These are phyloP conservation scores for Entelexis paramagnoliae DNA, from an alignment of 1,139 yeast genomes.

Conservation along the genomic window DNA sequence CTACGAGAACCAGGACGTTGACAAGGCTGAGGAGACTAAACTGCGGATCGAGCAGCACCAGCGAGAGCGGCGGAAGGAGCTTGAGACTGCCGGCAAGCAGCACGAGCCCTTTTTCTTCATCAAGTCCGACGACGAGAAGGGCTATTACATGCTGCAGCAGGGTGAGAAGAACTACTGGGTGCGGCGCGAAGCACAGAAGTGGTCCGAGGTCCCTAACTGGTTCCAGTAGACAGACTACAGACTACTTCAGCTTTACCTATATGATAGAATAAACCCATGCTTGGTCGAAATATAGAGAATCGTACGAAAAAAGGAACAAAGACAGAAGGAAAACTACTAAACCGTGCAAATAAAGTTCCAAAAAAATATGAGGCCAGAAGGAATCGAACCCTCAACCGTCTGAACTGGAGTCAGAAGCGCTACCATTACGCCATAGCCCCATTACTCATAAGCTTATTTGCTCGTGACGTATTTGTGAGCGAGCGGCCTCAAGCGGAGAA, in stretches of 20 bases:
- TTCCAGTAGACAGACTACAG: conserved; percentile 8
- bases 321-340: too few relatives aligned
- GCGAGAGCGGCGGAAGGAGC: conserved; percentile 58
- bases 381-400: conserved; percentile 25
- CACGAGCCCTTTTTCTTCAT: conserved; percentile 59
- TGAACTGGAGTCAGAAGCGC: conserved; percentile 25
- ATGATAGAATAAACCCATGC: not conserved
- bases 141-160: conserved; percentile 49
- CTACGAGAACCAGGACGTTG: conserved; percentile 59
- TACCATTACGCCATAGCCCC: conserved; percentile 25
- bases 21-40: conserved; percentile 60
- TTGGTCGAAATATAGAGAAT: too few relatives aligned
- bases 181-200: conserved; percentile 36
- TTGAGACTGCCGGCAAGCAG: conserved; percentile 38
- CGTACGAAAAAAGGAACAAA: not conserved
- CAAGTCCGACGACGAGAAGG: conserved; percentile 27
- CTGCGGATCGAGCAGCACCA: conserved; percentile 65
- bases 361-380: conserved; percentile 22
- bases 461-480: not conserved
- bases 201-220: conserved; percentile 30
- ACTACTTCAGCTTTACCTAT: not conserved
- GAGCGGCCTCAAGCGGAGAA: too few relatives aligned
- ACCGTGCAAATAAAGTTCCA: not conserved
- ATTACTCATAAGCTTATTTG: not conserved
- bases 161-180: conserved; percentile 76